phyloP scores from a whole-genome alignment of 2,329 filamentous ascomycete species.

The Colletotrichum sp. region DNA sequence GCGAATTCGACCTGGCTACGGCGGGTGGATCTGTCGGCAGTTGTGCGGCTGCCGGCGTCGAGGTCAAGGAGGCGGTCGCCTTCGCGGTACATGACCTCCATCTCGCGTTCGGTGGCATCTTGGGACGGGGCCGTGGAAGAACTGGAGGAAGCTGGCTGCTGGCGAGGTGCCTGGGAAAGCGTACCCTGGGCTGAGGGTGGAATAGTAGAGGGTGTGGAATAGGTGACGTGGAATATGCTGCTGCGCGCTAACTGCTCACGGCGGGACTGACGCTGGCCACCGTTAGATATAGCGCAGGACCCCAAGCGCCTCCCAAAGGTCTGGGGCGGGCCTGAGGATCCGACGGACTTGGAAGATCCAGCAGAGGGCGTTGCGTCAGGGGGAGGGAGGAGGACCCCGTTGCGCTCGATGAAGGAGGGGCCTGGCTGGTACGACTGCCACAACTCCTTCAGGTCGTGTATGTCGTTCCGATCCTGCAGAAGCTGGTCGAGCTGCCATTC shows the following conservation, averaged over 20 bases:
- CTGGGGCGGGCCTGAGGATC: not conserved
- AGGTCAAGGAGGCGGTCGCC: not conserved
- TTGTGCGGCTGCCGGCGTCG: not conserved
- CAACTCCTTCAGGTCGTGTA: not conserved
- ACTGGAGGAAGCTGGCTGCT: not conserved
- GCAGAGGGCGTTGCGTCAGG: not conserved
- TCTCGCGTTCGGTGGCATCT: not conserved
- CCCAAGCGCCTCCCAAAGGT: not conserved
- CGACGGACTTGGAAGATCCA: not conserved
- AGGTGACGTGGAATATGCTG: not conserved
- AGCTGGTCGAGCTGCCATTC: not conserved
- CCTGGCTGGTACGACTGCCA: not conserved
- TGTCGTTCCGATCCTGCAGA: not conserved
- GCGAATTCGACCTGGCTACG: not conserved
- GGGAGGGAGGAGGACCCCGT: not conserved
- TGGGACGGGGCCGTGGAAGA: not conserved
- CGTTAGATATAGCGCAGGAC: not conserved
- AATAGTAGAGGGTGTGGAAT: not conserved
- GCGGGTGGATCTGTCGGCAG: fast-evolving
- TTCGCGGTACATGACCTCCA: not conserved
- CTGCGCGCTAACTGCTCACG: not conserved
- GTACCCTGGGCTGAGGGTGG: not conserved
- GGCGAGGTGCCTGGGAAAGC: not conserved
- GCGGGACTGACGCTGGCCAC: not conserved
- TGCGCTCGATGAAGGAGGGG: not conserved